Base-by-base conservation (phyloP, 1,284 basidiomycete species). In the Irpex rosettiformis region DNA sequence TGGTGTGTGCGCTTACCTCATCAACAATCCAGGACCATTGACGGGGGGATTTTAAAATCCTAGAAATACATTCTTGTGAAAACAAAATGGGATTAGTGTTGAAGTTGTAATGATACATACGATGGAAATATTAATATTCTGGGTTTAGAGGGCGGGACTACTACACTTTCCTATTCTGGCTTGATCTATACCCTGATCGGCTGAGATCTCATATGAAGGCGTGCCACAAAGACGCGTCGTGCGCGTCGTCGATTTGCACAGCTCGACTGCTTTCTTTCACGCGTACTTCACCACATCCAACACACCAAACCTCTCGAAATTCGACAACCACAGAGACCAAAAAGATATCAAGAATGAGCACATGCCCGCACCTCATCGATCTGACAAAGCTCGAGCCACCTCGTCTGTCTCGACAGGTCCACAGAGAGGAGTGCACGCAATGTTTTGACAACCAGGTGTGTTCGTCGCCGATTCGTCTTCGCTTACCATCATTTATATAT, bases 401-500 rank as follows among this genome's bases (percentile, higher is more conserved):
- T 6, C 77, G 66, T 56, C 67, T 80, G 1, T 79, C 76, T 2
- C 79, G 84, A 56, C 76, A 76, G 1, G 88, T 95, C 0, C 88
- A 95, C 67, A 79, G 91, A 8, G 93, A 95, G 70, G 93, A 96
- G 71, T 96, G 94, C 67, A 97, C 96, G 0, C 93, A 96, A 61
- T 99, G 96, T 73, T 99, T 98, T 71, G 96, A 98, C 72, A 87
- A 86, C 67, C 93, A 96, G 82, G 94, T 91, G 68, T 52, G 77
- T 13, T 3, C 6, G n/a, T n/a, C 33, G 4, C 11, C n/a, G n/a
- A n/a, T n/a, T n/a, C n/a, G n/a, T n/a, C n/a, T n/a, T n/a, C n/a
- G n/a, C n/a, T n/a, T 65, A 60, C 22, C 52, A 7, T 52, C 28
- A 40, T 6, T 37, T 37, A 27, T 8, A 11, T 45, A 40, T n/a